A percentile compares a stretch with the other conserved stretches of the same genome.
Evolutionary conservation across 225 moss, liverwort and hornwort species (phyloP).

Genomic region (Sphagnum contortum): DNA sequence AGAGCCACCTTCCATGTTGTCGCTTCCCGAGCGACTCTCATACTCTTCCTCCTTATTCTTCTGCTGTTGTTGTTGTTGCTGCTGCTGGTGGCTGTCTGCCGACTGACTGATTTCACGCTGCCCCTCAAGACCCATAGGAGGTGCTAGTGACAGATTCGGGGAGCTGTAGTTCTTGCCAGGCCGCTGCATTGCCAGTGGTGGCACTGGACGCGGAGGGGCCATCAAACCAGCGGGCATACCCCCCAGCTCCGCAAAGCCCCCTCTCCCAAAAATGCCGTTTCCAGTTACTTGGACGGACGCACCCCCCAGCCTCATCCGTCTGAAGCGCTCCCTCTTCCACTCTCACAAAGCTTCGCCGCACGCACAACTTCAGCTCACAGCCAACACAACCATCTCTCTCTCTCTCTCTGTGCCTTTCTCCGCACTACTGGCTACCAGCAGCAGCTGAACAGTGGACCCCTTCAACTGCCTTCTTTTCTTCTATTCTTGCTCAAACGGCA

Average conservation of each 20-base stretch:
- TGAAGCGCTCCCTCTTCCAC: conserved; percentile 2
- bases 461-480: no score
- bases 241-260: conserved; percentile 22
- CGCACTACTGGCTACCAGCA: no score
- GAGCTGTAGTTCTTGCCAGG: conserved; percentile 29
- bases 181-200: conserved; percentile 32
- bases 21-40: conserved; percentile 44
- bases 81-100: conserved; percentile 22
- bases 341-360: neutral
- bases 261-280: conserved; percentile 13
- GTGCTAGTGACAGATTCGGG: conserved; percentile 39
- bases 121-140: conserved; percentile 48
- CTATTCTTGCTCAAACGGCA: no score
- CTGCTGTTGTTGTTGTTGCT: conserved; percentile 6
- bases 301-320: conserved; percentile 44
- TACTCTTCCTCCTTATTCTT: conserved; percentile 29
- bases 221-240: conserved; percentile 51
- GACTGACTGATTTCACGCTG: conserved; percentile 47
- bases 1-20: conserved; percentile 49
- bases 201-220: conserved; percentile 54
- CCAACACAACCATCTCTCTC: no score
- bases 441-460: no score
- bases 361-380: neutral
- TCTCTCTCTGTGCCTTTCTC: no score
- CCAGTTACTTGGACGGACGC: conserved; percentile 25